Evolutionary conservation across 2,329 filamentous ascomycete genomes (phyloP), one percentile per base, ranked within the genome.

Genomic region (Davidsoniella australis): DNA sequence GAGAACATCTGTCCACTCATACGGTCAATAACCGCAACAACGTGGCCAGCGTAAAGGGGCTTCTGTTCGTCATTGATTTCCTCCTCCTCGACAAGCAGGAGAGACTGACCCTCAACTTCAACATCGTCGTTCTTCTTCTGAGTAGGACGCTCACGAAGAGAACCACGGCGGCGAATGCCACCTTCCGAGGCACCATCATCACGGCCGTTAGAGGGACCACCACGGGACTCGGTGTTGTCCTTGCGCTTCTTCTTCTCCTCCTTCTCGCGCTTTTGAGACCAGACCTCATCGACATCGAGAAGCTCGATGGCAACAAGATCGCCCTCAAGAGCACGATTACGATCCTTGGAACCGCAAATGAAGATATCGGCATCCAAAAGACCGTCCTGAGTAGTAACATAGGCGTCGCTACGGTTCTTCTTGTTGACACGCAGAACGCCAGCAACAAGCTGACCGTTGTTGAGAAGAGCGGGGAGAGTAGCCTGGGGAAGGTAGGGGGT

Each of bases 201-300:
- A 54, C 79, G 79, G 55, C 82, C 82, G 59, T 78, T 85, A 56
- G 76, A 82, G 54, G 82, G 82, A 56, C 81, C 81, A 47, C 77
- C 78, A 56, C 89, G 80, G 52, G 85, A 88, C 62, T 96, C 91
- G 33, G 87, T 93, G 53, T 95, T 94, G 61, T 98, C 91, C 72
- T 98, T 98, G 64, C 91, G 85, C 71, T 96, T 98, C 78, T 98
- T 98, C 76, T 98, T 98, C 65, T 98, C 91, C 67, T 98, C 91
- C 65, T 98, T 98, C 65, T 98, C 91, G 50, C 87, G 85, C 73
- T 98, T 98, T 70, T 98, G 91, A 20, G 82, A 78, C 91, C 91
- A 98, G 2, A 98, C 91, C 62, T 98, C 91, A 62, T 96, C 91
- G 6, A 98, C 91, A 60, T 98, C 89, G 47, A 98, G 78, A 43